Evolutionary conservation across 345 rosid genomes (phyloP), one percentile per base, ranked within the genome.

Genomic region (Gossypium thurberi): DNA sequence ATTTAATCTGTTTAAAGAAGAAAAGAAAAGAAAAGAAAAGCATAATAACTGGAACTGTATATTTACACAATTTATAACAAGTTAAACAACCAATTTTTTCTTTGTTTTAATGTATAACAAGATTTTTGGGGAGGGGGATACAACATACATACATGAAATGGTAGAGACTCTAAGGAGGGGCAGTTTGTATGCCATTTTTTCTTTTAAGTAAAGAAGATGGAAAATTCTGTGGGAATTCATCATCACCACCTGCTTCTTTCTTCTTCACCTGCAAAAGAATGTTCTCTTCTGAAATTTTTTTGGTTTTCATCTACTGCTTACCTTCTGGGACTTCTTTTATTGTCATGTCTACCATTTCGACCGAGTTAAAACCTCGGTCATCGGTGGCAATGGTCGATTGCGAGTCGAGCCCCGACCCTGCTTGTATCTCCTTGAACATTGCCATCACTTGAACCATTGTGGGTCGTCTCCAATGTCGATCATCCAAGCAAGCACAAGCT

Each of bases 371-470:
- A 21, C 88, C 91, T 6, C 86, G 88, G 40, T 89, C 97, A 25
- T 87, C 97, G 2, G 90, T 82, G 72, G 85, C 78, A 0, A 90
- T 87, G 20, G 94, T 84, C 9, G 92, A 88, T 73, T 82, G 89
- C 0, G 99, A 86, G 71, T 92, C 91, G 26, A 89, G 14, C 13
- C 92, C 97, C 0, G 86, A 89, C 69, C 91, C 96, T 0, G 94
- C 83, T 67, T 91, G 97, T 52, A 92, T 95, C 69, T 85, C 93
- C 82, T 88, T 92, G 69, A 95, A 91, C 82, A 59, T 80, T 0
- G 91, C 85, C 87, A 95, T 84, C 11, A 95, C 98, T 77, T 91
- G 85, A n/a, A 92, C 81, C 87, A 95, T 95, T 0, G 86, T 88
- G 44, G 98, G 99, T 69, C 99, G 71, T 78, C 26, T 85, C 84